Evolutionary conservation across 2,329 filamentous ascomycete species (phyloP).

Genomic region (Penicillium sp.): DNA sequence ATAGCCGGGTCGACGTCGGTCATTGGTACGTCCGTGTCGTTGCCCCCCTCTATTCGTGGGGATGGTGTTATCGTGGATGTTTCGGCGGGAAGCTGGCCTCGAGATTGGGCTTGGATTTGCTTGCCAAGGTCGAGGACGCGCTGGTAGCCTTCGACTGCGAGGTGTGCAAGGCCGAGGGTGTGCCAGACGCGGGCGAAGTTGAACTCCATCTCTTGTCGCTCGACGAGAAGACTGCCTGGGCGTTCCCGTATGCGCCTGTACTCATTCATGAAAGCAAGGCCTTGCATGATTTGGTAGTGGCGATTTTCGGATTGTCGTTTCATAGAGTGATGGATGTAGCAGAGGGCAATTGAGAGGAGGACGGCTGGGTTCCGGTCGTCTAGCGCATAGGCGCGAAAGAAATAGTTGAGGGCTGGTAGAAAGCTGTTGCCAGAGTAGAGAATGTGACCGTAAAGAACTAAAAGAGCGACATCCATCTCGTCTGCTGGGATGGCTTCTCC

Average conservation of each 20-base stretch:
- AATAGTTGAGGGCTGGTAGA: conserved; percentile 84
- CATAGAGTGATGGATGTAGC: conserved; percentile 85
- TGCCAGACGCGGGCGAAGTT: conserved; percentile 81
- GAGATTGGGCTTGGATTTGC: conserved; percentile 46
- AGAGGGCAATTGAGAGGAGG: conserved; percentile 78
- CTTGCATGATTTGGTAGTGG: conserved; percentile 85
- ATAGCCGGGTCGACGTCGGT: conserved; percentile 19
- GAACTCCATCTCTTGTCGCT: conserved; percentile 78
- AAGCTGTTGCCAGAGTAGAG: conserved; percentile 84
- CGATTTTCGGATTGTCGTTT: conserved; percentile 90
- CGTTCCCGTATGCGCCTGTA: conserved; percentile 69
- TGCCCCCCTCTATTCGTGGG: conserved; percentile 42
- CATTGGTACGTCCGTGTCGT: conserved; percentile 43
- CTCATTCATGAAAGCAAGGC: conserved; percentile 76
- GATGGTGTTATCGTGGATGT: not conserved
- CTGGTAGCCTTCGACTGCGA: conserved; percentile 76
- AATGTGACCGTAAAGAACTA: conserved; percentile 90
- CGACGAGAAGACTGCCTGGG: conserved; percentile 46
- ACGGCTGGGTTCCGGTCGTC: conserved; percentile 78
- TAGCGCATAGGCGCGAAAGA: conserved; percentile 74
- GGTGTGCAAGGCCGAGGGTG: conserved; percentile 71
- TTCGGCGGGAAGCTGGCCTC: not conserved
- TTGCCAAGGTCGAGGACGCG: conserved; percentile 58
- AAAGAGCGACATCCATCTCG: conserved; percentile 75
- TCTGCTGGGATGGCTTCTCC: conserved; percentile 43